Evolutionary conservation across 208 protist genomes (phyloP), one percentile per base, ranked within the genome.

Genomic region (Blechomonas ayalai): DNA sequence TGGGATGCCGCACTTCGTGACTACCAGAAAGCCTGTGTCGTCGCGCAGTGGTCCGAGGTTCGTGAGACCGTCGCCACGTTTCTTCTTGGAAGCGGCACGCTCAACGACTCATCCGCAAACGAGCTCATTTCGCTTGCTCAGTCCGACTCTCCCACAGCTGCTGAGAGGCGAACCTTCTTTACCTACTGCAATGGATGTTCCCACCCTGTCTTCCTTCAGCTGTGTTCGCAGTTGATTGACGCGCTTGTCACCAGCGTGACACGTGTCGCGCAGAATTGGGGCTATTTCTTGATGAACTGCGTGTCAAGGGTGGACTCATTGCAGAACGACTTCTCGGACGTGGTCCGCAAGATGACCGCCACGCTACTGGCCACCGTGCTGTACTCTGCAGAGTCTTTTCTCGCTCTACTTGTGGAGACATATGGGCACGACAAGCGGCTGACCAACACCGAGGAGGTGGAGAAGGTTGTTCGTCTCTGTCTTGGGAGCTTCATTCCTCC

Each of bases 21-120:
- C 0, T 67, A 64, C 37, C 57, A 61, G 4, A 34, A 36, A 6
- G 42, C 32, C 19, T 34, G 66, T 24, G 31, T 67, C 15, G 47
- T 65, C 20, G 16, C 25, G n/a, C 43, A 82, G 29, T 82, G 76
- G 55, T 29, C 51, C 7, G 48, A 34, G 10, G 61, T 59, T 22
- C 59, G 69, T 34, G 79, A 85, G 42, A 42, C 38, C 0, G 64
- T 88, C 26, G 62, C 79, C 2, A 42, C 57, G 7, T 67, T 79
- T 24, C 60, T 88, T 12, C 68, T 88, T 44, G 62, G 49, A 36
- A 40, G 48, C 28, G 64, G 59, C 16, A 35, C 42, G 9, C 49
- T 88, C 8, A 65, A 73, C 57, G 67, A 92, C 52, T 46, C 51
- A 4, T 67, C 49, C 47, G 83, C 76, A 20, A 66, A 92, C 47